Conservation (phyloP, 805 yeast species). For the Komagataella mondaviorum region DNA sequence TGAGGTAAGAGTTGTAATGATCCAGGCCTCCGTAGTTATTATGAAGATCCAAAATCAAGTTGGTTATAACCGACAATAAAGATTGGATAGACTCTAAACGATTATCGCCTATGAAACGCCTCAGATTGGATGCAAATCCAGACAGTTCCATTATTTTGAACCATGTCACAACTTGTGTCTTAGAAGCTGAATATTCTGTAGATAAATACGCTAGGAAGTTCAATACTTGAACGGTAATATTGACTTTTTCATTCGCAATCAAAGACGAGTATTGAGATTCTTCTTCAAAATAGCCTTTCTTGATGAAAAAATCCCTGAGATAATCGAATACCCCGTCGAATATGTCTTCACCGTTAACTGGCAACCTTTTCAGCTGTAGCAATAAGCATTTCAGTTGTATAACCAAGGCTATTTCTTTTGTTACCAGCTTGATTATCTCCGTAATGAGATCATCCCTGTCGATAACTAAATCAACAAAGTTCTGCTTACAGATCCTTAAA, state of each 20-base stretch:
- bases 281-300: background rate
- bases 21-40: slow-evolving; percentile 28
- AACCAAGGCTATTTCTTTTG: background rate
- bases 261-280: background rate
- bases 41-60: slow-evolving; percentile 40
- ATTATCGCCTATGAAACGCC: background rate
- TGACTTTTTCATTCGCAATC: background rate
- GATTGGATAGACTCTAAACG: background rate
- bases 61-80: background rate
- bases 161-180: slow-evolving; percentile 33
- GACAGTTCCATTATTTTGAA: slow-evolving; percentile 31
- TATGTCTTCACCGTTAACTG: background rate
- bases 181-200: slow-evolving; percentile 11
- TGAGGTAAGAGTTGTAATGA: slow-evolving; percentile 22
- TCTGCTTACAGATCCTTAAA: background rate
- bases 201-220: slow-evolving; percentile 12
- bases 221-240: slow-evolving; percentile 5
- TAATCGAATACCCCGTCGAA: background rate
- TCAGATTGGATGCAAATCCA: slow-evolving; percentile 11
- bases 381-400: background rate
- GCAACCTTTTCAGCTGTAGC: background rate
- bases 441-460: background rate
- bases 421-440: background rate
- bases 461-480: background rate
- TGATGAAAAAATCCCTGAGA: background rate